phyloP scores from a whole-genome alignment of 306 rosid species.

The Vigna unguiculata region DNA sequence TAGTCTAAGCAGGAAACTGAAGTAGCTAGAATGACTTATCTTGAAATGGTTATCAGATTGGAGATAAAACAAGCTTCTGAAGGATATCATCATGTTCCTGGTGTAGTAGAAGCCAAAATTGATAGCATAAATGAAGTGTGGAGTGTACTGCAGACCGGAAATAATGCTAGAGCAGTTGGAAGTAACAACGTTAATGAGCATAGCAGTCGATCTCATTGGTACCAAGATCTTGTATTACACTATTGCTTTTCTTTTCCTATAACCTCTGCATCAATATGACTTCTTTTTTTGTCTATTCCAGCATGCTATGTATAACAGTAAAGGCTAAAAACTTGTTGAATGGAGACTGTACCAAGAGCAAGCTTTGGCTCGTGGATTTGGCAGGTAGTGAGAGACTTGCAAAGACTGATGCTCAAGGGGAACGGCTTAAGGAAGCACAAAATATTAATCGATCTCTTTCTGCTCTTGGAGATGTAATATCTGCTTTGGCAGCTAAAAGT shows the following conservation, averaged over 20 bases:
- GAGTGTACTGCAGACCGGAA: slow-evolving; percentile 79
- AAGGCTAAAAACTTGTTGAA: slow-evolving; percentile 78
- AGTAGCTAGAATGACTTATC: slow-evolving; percentile 35
- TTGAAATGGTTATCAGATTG: slow-evolving; percentile 60
- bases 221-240: slow-evolving; percentile 24
- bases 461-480: slow-evolving; percentile 90
- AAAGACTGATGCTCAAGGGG: slow-evolving; percentile 85
- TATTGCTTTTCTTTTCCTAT: neutral
- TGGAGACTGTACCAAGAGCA: slow-evolving; percentile 84
- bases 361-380: slow-evolving; percentile 94
- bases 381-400: slow-evolving; percentile 96
- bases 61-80: slow-evolving; percentile 85
- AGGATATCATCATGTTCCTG: slow-evolving; percentile 84
- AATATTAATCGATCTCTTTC: slow-evolving; percentile 89
- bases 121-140: slow-evolving; percentile 71
- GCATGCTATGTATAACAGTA: slow-evolving; percentile 82
- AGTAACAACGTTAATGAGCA: slow-evolving; percentile 89
- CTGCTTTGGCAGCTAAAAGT: slow-evolving; percentile 84
- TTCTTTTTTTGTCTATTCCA: slow-evolving; percentile 45
- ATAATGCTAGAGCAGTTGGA: slow-evolving; percentile 86
- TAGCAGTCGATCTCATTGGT: slow-evolving; percentile 96
- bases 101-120: slow-evolving; percentile 78
- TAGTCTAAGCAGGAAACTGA: slow-evolving; percentile 35
- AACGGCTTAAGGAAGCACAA: slow-evolving; percentile 88
- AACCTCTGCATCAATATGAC: slow-evolving; percentile 8